These are phyloP conservation scores for Daldinia loculata DNA, from an alignment of 495 filamentous ascomycete species.

Conservation along the genomic window DNA sequence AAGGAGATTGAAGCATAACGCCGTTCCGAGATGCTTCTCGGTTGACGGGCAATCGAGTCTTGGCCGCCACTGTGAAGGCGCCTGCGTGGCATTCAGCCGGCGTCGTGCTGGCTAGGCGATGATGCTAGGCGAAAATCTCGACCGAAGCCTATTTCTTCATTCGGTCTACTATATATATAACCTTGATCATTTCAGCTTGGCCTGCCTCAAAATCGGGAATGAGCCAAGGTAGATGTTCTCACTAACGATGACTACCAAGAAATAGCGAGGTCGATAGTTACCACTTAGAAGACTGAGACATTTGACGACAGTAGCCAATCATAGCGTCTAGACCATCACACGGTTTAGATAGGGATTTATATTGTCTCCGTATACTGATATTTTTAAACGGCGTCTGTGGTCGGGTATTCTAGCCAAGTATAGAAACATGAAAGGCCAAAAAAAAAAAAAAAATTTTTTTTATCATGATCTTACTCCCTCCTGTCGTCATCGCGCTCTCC, in stretches of 20 bases:
- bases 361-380: constrained; percentile 10
- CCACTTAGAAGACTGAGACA: constrained; percentile 25
- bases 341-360: constrained; percentile 18
- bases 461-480: constrained; percentile 10
- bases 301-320: constrained; percentile 25
- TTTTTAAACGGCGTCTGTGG: constrained; percentile 17
- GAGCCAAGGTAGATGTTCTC: constrained; percentile 25
- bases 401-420: constrained; percentile 38
- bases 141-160: constrained; percentile 34
- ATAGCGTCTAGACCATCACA: constrained; percentile 4
- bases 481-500: constrained; percentile 16
- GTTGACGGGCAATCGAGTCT: constrained; percentile 29
- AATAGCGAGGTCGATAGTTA: constrained; percentile 19
- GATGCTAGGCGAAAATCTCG: constrained; percentile 38
- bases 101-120: constrained; percentile 29
- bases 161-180: constrained; percentile 30
- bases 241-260: constrained; percentile 21
- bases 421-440: constrained; percentile 12
- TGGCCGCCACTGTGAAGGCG: constrained; percentile 19
- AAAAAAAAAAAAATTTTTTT: too few relatives aligned
- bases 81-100: constrained; percentile 33
- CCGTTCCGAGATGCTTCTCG: constrained; percentile 24
- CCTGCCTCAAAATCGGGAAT: constrained; percentile 23
- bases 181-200: constrained; percentile 40
- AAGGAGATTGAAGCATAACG: constrained; percentile 4